A percentile compares a stretch with the other conserved stretches of the same genome.
phyloP scores from a whole-genome alignment of 345 rosid species.

The Psidium friedrichsthalianum region DNA sequence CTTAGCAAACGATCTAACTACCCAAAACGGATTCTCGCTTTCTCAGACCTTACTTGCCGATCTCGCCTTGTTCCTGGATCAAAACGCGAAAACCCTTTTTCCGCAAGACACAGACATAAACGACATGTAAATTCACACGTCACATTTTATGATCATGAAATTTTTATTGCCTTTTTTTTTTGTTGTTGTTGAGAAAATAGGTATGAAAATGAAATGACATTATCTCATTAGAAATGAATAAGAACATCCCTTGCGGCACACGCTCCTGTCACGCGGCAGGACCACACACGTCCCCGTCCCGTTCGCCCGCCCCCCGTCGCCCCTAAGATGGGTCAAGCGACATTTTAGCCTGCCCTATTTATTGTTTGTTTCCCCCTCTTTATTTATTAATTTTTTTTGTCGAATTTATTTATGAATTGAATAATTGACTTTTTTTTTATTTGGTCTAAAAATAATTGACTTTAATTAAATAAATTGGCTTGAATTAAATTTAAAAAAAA shows the following conservation, averaged over 20 bases:
- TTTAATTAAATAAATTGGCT: neutral
- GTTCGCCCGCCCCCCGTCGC: neutral
- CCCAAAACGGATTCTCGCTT: neutral
- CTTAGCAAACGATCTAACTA: neutral
- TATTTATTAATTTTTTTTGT: neutral
- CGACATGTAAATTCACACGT: neutral
- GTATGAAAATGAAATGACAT: neutral
- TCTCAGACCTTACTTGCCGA: accelerated
- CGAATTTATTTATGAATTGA: too few species aligned
- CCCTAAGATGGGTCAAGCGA: neutral
- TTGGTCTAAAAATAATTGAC: too few species aligned
- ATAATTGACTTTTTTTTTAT: too few species aligned
- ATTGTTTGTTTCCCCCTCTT: neutral
- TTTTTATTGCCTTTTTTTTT: neutral
- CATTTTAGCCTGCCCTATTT: neutral
- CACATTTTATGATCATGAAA: neutral
- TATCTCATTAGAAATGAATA: neutral
- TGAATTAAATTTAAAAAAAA: neutral
- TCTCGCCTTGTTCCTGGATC: neutral
- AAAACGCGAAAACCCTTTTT: neutral
- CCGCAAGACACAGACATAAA: accelerated
- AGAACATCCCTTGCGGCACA: neutral
- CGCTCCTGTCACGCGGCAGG: neutral
- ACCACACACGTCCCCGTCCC: neutral
- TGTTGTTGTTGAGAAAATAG: neutral